A percentile compares a stretch with the other conserved stretches of the same genome.
Evolutionary conservation across 257 asterid genomes (phyloP).

Genomic region (Cynanchum wilfordii): DNA sequence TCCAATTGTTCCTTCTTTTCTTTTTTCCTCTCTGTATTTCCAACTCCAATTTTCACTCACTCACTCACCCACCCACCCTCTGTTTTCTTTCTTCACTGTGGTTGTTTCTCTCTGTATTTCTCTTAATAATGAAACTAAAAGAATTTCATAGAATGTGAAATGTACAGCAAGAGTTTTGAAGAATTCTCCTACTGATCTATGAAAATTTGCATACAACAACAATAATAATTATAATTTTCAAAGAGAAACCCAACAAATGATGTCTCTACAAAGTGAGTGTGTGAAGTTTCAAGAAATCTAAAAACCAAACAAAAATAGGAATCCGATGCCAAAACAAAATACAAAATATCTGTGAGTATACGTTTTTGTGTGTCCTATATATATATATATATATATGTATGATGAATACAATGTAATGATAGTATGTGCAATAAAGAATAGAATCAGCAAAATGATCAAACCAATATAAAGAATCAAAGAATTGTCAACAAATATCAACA

Average conservation of each 20-base stretch:
- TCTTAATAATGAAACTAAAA: conserved; percentile 17
- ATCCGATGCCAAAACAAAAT: conserved; percentile 82
- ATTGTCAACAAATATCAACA: conserved; percentile 28
- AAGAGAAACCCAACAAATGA: conserved; percentile 51
- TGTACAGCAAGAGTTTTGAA: conserved; percentile 14
- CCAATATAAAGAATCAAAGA: conserved; percentile 69
- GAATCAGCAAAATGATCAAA: conserved; percentile 27
- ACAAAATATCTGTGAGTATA: conserved; percentile 12
- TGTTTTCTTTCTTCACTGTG: conserved; percentile 27
- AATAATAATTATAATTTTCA: not conserved
- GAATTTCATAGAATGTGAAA: conserved; percentile 24
- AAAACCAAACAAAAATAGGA: conserved; percentile 47
- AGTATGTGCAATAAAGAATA: conserved; percentile 73
- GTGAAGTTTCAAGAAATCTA: conserved; percentile 47
- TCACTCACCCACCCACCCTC: conserved; percentile 32
- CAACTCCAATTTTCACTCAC: conserved; percentile 27
- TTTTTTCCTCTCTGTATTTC: conserved; percentile 18
- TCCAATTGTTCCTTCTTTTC: conserved; percentile 28
- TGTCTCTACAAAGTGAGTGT: conserved; percentile 47
- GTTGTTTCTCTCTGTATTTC: conserved; percentile 19
- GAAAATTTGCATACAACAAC: not conserved
- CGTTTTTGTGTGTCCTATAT: conserved; percentile 50
- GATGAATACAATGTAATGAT: conserved; percentile 26
- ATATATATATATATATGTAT: conserved; percentile 19
- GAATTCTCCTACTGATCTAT: conserved; percentile 4